phyloP scores from a whole-genome alignment of 306 rosid genomes.

The Ceratonia siliqua region DNA sequence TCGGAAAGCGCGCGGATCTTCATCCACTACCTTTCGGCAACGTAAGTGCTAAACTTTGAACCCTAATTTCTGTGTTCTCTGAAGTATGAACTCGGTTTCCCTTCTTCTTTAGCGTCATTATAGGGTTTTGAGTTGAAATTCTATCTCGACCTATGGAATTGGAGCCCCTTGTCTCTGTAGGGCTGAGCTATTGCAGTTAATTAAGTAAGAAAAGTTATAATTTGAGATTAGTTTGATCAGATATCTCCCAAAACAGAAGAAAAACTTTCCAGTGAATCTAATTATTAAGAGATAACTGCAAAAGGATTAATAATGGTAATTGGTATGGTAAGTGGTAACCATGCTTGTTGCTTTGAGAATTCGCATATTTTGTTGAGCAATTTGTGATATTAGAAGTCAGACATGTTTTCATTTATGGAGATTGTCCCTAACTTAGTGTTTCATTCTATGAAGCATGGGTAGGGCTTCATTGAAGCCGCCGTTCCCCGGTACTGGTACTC shows the following conservation, averaged over 20 bases:
- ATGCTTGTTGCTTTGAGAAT: background rate
- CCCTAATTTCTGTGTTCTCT: background rate
- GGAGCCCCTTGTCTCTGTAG: background rate
- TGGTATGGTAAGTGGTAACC: too few species aligned
- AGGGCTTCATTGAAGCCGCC: too few species aligned
- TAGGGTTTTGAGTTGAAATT: conserved; percentile 1
- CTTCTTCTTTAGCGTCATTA: background rate
- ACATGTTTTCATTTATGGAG: background rate
- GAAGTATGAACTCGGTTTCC: background rate
- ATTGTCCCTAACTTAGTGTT: background rate
- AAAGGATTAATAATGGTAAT: background rate
- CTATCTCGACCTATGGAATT: background rate
- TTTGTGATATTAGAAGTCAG: background rate
- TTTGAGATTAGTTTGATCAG: background rate
- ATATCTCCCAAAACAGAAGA: background rate
- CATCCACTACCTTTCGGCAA: conserved; percentile 91
- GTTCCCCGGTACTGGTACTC: too few species aligned
- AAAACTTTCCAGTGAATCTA: background rate
- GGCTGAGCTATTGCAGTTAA: background rate
- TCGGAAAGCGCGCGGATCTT: conserved; percentile 88
- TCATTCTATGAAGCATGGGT: too few species aligned
- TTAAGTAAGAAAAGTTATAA: background rate
- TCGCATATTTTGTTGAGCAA: background rate
- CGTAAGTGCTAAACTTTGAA: conserved; percentile 42
- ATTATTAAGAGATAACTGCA: background rate